Base-by-base conservation (phyloP, 345 rosid genomes). In the Salix koriyanagi region DNA sequence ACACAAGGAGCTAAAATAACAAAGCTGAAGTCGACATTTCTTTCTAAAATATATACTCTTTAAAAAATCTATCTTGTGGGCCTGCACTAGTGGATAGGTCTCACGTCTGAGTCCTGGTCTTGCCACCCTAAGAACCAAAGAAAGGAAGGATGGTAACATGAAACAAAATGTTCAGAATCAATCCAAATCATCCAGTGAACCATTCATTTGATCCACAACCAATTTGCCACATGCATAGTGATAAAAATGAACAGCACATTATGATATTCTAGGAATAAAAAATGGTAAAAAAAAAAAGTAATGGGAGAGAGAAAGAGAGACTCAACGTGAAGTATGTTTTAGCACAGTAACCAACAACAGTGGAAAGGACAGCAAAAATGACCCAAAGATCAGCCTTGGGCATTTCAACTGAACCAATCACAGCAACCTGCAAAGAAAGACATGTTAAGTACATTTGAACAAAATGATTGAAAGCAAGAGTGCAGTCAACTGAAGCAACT, bases 261-360 rank as follows among this genome's bases (percentile, higher is more conserved):
- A 23, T 23, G 64, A 23, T 23, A 58, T 58, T 23, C 64, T n/a
- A 58, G 64, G 15, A 58, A 58, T 10, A 9, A 9, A 58, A 58
- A 65, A 34, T 14, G 21, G 36, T 65, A 9, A 30, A 16, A 32
- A 65, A n/a, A 6, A 15, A 68, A 48, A 64, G 5, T 65, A 23
- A 60, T 73, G 42, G 44, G 36, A 50, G 21, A 14, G 37, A 50
- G 25, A 9, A 23, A 39, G 66, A 77, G 82, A 75, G 76, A 87
- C 90, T 87, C 85, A 76, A 96, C 98, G 99, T 93, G 91, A 96
- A 96, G 84, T 96, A 96, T 80, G 95, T 96, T 86, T 96, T 96
- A 8, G 93, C 99, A 85, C 93, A 86, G 82, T 96, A 96, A 77
- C 98, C 99, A 76, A 96, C 71, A 84, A 96, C 95, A 4, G 99